phyloP scores from a whole-genome alignment of 305 asterid species.

The Nicotiana rustica region DNA sequence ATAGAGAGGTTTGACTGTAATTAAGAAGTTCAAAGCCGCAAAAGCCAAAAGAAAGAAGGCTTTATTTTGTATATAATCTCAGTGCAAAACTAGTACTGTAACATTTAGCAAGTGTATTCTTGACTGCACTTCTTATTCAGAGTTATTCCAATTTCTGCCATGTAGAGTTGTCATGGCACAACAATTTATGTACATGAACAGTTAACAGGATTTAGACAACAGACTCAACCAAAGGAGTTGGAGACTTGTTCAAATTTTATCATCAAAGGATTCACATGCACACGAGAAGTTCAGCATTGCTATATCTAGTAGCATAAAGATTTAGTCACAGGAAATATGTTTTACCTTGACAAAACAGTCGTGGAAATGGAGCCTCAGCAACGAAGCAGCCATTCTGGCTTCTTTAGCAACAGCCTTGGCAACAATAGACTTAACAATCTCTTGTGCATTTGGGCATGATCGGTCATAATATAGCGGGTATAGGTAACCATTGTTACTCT shows the following conservation, averaged over 20 bases:
- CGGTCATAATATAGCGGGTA: slow-evolving; percentile 81
- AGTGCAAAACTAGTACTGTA: neutral
- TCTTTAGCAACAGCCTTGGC: slow-evolving; percentile 80
- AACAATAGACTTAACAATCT: slow-evolving; percentile 68
- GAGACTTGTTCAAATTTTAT: neutral
- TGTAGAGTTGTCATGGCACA: neutral
- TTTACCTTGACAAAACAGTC: slow-evolving; percentile 92
- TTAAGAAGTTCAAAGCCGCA: neutral
- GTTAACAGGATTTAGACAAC: neutral
- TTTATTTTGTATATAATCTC: neutral
- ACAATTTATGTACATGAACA: neutral
- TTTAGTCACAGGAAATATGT: neutral
- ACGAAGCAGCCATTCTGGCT: slow-evolving; percentile 97
- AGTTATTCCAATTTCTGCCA: neutral
- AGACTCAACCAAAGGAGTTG: neutral
- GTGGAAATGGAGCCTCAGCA: slow-evolving; percentile 87
- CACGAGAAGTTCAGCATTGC: neutral
- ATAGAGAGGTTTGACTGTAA: too few relatives aligned
- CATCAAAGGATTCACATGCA: neutral
- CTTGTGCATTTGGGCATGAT: slow-evolving; percentile 71
- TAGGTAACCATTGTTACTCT: slow-evolving; percentile 57
- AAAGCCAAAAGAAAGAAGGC: neutral
- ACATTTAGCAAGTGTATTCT: neutral
- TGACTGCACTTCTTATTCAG: neutral
- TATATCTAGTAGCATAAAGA: neutral